These are phyloP conservation scores for Gamarada debralockiae DNA, from an alignment of 495 filamentous ascomycete species.

Conservation along the genomic window DNA sequence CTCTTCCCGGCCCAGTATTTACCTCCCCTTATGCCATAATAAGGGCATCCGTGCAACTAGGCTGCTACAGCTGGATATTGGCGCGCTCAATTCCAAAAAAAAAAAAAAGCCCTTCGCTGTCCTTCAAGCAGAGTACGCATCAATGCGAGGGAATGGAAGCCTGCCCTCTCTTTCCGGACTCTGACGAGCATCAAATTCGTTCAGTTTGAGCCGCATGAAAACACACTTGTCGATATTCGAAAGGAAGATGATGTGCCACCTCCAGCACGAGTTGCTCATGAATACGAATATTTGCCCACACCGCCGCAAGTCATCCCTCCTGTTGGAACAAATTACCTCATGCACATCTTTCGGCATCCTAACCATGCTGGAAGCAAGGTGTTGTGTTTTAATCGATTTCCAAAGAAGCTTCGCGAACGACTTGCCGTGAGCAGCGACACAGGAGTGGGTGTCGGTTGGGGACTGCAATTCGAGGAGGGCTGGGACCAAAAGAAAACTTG, in stretches of 20 bases:
- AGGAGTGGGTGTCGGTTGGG: conserved; percentile 33
- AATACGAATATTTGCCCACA: conserved; percentile 15
- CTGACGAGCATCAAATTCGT: conserved; percentile 17
- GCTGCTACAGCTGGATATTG: conserved; percentile 14
- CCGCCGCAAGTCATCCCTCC: conserved; percentile 17
- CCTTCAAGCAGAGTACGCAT: conserved; percentile 4
- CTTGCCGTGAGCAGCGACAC: conserved; percentile 5
- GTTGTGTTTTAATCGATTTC: conserved; percentile 12
- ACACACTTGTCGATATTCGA: conserved; percentile 12
- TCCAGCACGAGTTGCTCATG: not conserved
- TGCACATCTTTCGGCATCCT: conserved; percentile 17
- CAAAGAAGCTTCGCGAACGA: conserved; percentile 23
- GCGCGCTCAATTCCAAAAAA: not conserved
- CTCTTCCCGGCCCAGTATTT: too few relatives aligned
- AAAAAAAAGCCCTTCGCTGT: conserved; percentile 12
- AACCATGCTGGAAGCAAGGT: not conserved
- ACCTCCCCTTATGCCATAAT: too few relatives aligned
- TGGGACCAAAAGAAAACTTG: conserved; percentile 34
- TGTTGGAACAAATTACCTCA: conserved; percentile 8
- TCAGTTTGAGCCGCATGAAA: conserved; percentile 11
- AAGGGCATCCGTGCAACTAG: too few relatives aligned
- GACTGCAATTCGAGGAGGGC: conserved; percentile 37
- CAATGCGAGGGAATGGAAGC: not conserved
- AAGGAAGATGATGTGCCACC: conserved; percentile 16
- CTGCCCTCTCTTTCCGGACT: conserved; percentile 3